Evolutionary conservation across 495 filamentous ascomycete genomes (phyloP).

Genomic region (Pyrenula aspistea): DNA sequence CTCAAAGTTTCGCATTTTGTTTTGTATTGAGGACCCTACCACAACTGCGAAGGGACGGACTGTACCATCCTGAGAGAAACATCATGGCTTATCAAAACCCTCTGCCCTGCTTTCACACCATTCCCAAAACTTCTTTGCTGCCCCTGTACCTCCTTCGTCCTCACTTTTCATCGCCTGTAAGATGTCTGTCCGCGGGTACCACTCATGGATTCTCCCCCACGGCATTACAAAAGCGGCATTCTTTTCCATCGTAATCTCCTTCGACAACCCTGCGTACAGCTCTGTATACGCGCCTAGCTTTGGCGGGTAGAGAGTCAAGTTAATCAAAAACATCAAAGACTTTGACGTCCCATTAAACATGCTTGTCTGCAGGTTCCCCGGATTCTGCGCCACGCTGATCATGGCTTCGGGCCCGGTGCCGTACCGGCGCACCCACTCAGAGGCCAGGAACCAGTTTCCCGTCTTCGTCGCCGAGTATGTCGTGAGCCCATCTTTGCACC

Average conservation of each 20-base stretch:
- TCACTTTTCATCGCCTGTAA: neutral
- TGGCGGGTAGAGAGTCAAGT: constrained; percentile 2
- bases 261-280: constrained; percentile 27
- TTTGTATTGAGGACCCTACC: too few relatives aligned
- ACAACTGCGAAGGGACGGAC: too few relatives aligned
- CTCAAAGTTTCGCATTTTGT: too few relatives aligned
- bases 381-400: neutral
- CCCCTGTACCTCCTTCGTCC: neutral
- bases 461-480: constrained; percentile 31
- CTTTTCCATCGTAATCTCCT: constrained; percentile 17
- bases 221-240: constrained; percentile 24
- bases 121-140: neutral
- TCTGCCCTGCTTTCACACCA: neutral
- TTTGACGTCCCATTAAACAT: neutral
- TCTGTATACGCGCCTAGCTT: constrained; percentile 31
- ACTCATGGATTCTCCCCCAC: constrained; percentile 8
- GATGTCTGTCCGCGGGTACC: neutral
- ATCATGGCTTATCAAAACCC: neutral
- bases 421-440: neutral
- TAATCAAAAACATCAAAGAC: neutral
- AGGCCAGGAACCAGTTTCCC: constrained; percentile 26
- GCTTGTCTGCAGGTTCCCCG: neutral
- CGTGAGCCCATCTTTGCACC: constrained; percentile 7
- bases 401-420: neutral
- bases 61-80: neutral